Percentiles rank a stretch among this genome's conserved stretches.
phyloP scores from a whole-genome alignment of 75 land plant genomes.

The Cupressus sempervirens region DNA sequence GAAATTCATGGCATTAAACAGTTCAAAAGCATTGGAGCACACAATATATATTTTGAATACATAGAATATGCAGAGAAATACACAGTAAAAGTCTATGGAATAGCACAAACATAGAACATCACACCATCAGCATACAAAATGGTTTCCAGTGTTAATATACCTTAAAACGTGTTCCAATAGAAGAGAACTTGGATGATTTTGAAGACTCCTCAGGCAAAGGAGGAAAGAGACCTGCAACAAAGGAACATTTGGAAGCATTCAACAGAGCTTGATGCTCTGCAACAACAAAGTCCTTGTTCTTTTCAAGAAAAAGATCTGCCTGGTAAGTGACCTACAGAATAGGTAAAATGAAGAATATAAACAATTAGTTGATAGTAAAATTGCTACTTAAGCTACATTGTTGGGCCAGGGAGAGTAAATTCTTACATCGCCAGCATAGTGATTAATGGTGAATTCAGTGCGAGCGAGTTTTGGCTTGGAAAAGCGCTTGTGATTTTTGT shows the following conservation, averaged over 20 bases:
- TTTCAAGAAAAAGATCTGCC: conserved; percentile 84
- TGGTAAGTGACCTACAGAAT: conserved; percentile 74
- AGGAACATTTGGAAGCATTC: conserved; percentile 66
- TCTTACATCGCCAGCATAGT: conserved; percentile 95
- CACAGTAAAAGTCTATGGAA: background rate
- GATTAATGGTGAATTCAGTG: conserved; percentile 83
- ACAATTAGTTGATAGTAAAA: background rate
- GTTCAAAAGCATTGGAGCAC: background rate
- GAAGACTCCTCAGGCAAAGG: conserved; percentile 63
- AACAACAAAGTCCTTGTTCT: conserved; percentile 93
- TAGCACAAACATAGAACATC: background rate
- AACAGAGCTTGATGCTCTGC: conserved; percentile 86
- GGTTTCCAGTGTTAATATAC: conserved; percentile 18
- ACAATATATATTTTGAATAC: background rate
- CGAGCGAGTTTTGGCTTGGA: conserved; percentile 88
- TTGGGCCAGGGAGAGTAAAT: background rate
- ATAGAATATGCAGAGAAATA: background rate
- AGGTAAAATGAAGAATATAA: conserved; percentile 5
- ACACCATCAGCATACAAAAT: background rate
- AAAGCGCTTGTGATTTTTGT: conserved; percentile 74
- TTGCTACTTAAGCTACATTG: background rate
- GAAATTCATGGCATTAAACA: background rate
- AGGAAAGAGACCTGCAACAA: conserved; percentile 83
- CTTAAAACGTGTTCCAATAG: conserved; percentile 92
- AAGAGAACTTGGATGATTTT: conserved; percentile 89